Conservation (phyloP, 495 filamentous ascomycete genomes). For the Trichoderma orchidacearum region DNA sequence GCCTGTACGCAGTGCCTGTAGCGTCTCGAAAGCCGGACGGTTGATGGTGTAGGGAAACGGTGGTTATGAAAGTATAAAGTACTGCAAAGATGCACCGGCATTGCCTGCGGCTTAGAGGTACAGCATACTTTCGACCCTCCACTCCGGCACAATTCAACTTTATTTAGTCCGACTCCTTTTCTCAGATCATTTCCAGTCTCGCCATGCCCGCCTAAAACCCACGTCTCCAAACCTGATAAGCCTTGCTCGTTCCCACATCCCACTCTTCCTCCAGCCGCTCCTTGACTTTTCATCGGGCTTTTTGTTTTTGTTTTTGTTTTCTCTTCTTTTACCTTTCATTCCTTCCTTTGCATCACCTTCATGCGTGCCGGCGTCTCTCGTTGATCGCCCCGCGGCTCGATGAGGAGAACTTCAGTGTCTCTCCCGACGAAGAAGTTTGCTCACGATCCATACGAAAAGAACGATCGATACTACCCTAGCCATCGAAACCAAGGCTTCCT, state of each 20-base stretch:
- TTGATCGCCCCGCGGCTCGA: slow-evolving; percentile 17
- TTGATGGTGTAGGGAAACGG: not conserved
- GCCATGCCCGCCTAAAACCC: not conserved
- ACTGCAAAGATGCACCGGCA: not conserved
- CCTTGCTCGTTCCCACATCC: not conserved
- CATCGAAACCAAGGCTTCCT: slow-evolving; percentile 28
- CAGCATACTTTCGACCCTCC: not conserved
- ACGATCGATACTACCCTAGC: slow-evolving; percentile 33
- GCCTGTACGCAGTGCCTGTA: not conserved
- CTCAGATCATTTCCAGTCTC: not conserved
- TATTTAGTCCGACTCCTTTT: not conserved
- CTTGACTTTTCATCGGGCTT: too few relatives aligned
- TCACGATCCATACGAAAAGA: slow-evolving; percentile 45
- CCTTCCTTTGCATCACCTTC: not conserved
- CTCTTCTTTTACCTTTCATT: slow-evolving; percentile 3
- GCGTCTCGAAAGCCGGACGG: too few relatives aligned
- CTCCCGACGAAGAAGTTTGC: slow-evolving; percentile 41
- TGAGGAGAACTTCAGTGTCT: slow-evolving; percentile 46
- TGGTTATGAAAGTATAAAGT: not conserved
- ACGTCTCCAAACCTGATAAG: not conserved
- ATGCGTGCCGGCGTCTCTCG: slow-evolving; percentile 14
- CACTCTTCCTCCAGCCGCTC: not conserved
- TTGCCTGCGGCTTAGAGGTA: too few relatives aligned
- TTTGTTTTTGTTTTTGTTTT: slow-evolving; percentile 1
- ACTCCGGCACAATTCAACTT: not conserved